Evolutionary conservation across 495 filamentous ascomycete species (phyloP).

Genomic region (Talaromyces nanjingensis): DNA sequence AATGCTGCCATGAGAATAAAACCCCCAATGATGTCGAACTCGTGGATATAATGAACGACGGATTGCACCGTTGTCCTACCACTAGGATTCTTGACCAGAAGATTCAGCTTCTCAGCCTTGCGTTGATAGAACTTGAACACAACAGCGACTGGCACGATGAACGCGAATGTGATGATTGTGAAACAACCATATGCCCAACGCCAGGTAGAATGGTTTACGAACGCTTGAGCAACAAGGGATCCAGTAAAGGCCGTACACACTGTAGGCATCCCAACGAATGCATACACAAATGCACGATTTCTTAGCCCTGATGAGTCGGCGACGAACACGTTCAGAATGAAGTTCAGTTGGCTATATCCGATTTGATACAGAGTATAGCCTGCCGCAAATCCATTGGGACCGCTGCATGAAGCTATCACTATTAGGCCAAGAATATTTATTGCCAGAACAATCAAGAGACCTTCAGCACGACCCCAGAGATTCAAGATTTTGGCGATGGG

Average conservation of each 20-base stretch:
- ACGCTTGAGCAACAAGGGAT: slow-evolving; percentile 25
- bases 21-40: slow-evolving; percentile 58
- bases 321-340: slow-evolving; percentile 53
- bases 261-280: slow-evolving; percentile 52
- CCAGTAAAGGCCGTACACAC: slow-evolving; percentile 42
- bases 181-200: slow-evolving; percentile 61
- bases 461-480: slow-evolving; percentile 54
- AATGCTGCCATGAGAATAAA: slow-evolving; percentile 53
- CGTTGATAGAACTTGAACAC: slow-evolving; percentile 49
- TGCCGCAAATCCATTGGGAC: slow-evolving; percentile 38
- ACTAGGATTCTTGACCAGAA: slow-evolving; percentile 29
- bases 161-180: slow-evolving; percentile 46
- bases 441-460: slow-evolving; percentile 36
- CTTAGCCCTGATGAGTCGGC: slow-evolving; percentile 57
- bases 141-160: slow-evolving; percentile 42
- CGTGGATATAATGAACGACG: slow-evolving; percentile 46
- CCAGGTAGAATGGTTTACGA: slow-evolving; percentile 46
- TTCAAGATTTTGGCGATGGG: slow-evolving; percentile 62
- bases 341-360: slow-evolving; percentile 45
- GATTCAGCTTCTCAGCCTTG: slow-evolving; percentile 44
- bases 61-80: slow-evolving; percentile 39
- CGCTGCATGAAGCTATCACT: slow-evolving; percentile 39
- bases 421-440: slow-evolving; percentile 37
- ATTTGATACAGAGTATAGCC: slow-evolving; percentile 49
- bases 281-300: slow-evolving; percentile 56